phyloP scores from a whole-genome alignment of 306 rosid species.

The Sechiopsis laciniata region DNA sequence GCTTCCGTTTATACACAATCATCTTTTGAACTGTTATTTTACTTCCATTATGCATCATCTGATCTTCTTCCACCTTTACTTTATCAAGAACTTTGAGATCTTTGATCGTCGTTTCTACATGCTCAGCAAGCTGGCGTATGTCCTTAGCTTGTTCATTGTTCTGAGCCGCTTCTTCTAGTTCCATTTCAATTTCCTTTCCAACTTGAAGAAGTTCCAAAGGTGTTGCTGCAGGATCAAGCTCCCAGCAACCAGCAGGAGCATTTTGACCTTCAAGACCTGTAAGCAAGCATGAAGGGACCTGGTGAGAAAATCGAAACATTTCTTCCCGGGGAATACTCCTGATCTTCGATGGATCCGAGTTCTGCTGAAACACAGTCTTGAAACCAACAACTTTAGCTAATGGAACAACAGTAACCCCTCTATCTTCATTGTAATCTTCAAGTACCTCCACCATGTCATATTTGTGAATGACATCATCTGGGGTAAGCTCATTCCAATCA shows the following conservation, averaged over 20 bases:
- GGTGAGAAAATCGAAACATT: slow-evolving; percentile 87
- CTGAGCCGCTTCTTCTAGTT: slow-evolving; percentile 27
- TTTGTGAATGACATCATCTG: slow-evolving; percentile 56
- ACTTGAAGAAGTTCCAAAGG: slow-evolving; percentile 84
- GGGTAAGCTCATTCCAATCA: slow-evolving; percentile 58
- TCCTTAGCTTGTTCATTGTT: slow-evolving; percentile 13
- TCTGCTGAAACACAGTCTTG: slow-evolving; percentile 60
- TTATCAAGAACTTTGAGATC: slow-evolving; percentile 22
- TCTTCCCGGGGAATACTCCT: slow-evolving; percentile 52
- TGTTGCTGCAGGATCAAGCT: slow-evolving; percentile 85
- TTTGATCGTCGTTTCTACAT: not conserved
- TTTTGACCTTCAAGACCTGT: slow-evolving; percentile 60
- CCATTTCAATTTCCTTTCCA: slow-evolving; percentile 26
- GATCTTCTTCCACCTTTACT: slow-evolving; percentile 25
- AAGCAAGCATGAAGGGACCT: slow-evolving; percentile 65
- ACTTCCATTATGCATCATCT: slow-evolving; percentile 28
- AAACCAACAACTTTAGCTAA: slow-evolving; percentile 65
- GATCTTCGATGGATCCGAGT: slow-evolving; percentile 32
- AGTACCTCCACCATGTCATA: slow-evolving; percentile 84
- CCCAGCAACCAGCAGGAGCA: slow-evolving; percentile 66
- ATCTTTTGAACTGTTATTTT: slow-evolving; percentile 26
- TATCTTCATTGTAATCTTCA: slow-evolving; percentile 55
- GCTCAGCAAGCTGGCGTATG: not conserved
- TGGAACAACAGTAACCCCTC: slow-evolving; percentile 53
- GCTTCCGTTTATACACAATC: slow-evolving; percentile 51